A percentile compares a stretch with the other conserved stretches of the same genome.
Conservation (phyloP, 768 basidiomycete species). For the Podaxis carcinomalis region DNA sequence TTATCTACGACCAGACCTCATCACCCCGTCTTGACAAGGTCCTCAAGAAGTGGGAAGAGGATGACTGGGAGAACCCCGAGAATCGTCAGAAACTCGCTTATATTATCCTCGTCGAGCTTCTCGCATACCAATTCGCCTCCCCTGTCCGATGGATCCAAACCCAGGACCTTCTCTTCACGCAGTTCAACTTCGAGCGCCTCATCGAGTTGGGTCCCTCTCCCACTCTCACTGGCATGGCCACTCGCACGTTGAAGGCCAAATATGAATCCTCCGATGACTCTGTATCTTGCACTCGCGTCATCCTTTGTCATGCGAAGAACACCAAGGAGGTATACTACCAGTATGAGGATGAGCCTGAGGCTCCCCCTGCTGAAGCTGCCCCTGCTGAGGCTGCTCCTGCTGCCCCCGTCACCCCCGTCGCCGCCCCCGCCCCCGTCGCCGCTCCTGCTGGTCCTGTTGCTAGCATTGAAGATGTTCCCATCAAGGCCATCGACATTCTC, state of each 20-base stretch:
- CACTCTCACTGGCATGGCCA: slow-evolving; percentile 93
- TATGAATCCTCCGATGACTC: slow-evolving; percentile 91
- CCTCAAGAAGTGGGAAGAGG: slow-evolving; percentile 90
- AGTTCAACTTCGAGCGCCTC: slow-evolving; percentile 86
- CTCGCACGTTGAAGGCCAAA: slow-evolving; percentile 86
- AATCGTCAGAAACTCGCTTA: slow-evolving; percentile 95
- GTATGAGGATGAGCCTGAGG: slow-evolving; percentile 81
- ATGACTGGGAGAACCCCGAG: slow-evolving; percentile 74
- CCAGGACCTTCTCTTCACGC: slow-evolving; percentile 87
- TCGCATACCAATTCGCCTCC: slow-evolving; percentile 98
- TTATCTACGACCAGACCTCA: slow-evolving; percentile 94
- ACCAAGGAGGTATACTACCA: slow-evolving; percentile 97
- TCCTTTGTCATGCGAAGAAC: slow-evolving; percentile 94
- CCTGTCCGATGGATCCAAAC: slow-evolving; percentile 99
- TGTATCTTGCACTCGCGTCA: slow-evolving; percentile 67
- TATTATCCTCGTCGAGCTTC: slow-evolving; percentile 91
- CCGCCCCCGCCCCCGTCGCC: slow-evolving; percentile 36
- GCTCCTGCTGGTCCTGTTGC: slow-evolving; percentile 58
- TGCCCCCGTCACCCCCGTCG: slow-evolving; percentile 34
- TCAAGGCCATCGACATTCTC: slow-evolving; percentile 88
- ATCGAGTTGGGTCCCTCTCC: slow-evolving; percentile 97
- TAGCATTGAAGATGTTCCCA: slow-evolving; percentile 83
- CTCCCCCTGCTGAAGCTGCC: slow-evolving; percentile 18
- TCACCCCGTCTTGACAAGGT: slow-evolving; percentile 95
- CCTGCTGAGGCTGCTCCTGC: slow-evolving; percentile 32